These are phyloP conservation scores for Spongospora subterranea DNA, from an alignment of 208 protist genomes.

Conservation along the genomic window DNA sequence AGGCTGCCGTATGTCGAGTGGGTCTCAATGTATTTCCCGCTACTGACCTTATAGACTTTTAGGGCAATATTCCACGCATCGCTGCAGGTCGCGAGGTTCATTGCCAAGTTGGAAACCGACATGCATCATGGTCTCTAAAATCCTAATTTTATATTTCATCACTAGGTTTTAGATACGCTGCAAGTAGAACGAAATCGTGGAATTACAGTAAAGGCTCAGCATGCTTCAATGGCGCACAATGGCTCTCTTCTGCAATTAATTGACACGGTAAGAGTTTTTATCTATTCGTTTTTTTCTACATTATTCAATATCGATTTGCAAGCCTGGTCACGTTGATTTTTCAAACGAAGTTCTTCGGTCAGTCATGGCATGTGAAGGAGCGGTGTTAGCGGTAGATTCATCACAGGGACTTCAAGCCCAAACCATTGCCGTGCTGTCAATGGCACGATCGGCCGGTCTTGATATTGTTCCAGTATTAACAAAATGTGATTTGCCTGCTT, in stretches of 20 bases:
- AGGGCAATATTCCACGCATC: constrained; percentile 29
- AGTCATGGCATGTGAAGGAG: not conserved
- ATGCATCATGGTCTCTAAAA: not conserved
- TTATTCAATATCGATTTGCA: not conserved
- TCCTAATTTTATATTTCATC: not conserved
- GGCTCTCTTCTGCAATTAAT: constrained; percentile 13
- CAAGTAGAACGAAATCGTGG: constrained; percentile 31
- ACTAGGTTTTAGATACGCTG: constrained; percentile 40
- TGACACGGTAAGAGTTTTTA: not conserved
- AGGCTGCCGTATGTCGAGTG: constrained; percentile 16
- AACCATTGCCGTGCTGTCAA: not conserved
- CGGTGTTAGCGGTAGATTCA: not conserved
- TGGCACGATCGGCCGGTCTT: not conserved
- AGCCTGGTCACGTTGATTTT: constrained; percentile 53
- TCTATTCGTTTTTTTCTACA: not conserved
- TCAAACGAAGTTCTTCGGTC: constrained; percentile 21
- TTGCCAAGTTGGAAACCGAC: not conserved
- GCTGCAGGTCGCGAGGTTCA: not conserved
- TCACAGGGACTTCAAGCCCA: constrained; percentile 31
- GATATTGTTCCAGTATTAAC: constrained; percentile 30
- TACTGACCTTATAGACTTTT: not conserved
- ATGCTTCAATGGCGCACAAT: constrained; percentile 28
- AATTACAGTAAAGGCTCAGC: constrained; percentile 46
- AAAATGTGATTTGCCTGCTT: constrained; percentile 30
- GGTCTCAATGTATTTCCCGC: not conserved